Base-by-base conservation (phyloP, 257 asterid genomes). In the Coffea canephora region DNA sequence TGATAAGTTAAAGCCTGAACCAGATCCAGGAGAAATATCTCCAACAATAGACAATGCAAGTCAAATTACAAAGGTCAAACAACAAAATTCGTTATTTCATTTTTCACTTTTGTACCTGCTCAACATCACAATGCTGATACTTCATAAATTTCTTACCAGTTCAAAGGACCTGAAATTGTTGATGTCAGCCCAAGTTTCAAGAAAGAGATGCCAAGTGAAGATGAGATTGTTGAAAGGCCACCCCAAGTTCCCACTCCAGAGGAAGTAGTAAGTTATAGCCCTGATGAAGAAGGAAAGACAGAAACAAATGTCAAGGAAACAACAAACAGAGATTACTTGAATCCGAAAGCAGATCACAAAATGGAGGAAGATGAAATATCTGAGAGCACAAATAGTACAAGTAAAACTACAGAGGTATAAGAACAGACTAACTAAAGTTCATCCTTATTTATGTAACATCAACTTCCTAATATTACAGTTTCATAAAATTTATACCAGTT, bases 371-470 rank as follows among this genome's bases (percentile, higher is more conserved):
- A 72, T 59, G 86, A 83, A 64, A 72, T 39, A 31, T 68, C 67
- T 46, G 78, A 78, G 57, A 36, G 21, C 72, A 52, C 3, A 48
- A 73, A 45, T 27, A 72, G 48, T 36, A 23, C 73, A 77, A 69
- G 61, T 80, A 80, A 81, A 78, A 77, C 73, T 46, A 36, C 73
- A 71, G 73, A 73, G 84, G 87, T 81, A 5, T 8, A 49, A 82
- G 49, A 73, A 77, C 27, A 39, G 5, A 71, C 41, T 25, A 41
- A 52, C 27, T 43, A 8, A 36, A 41, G 31, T 10, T 57, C 15
- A 10, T 50, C 27, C 57, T 55, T 59, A n/a, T 50, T 52, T 65
- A 23, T 0, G 18, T 48, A 62, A 27, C 14, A 31, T 45, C 62
- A 76, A 76, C 59, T 41, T 71, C 70, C 15, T 36, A 39, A 57